phyloP scores from a whole-genome alignment of 164 flowering plant genomes.

The Chimonanthus praecox region DNA sequence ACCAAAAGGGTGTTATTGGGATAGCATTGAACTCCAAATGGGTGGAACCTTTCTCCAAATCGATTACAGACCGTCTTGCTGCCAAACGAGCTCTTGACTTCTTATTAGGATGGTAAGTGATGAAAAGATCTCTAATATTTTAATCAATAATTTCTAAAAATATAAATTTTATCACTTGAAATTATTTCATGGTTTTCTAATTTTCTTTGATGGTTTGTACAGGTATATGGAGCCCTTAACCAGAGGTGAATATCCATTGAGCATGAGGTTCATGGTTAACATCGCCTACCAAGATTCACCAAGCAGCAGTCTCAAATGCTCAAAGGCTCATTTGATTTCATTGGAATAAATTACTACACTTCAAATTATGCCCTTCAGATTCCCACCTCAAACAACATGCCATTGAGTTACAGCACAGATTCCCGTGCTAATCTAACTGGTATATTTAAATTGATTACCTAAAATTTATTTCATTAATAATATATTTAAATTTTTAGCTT shows the following conservation, averaged over 20 bases:
- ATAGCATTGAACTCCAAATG: constrained; percentile 39
- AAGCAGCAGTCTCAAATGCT: constrained; percentile 26
- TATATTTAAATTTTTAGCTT: neutral
- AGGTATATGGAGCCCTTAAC: constrained; percentile 52
- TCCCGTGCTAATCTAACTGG: constrained; percentile 2
- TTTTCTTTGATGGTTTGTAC: neutral
- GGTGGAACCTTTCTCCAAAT: constrained; percentile 32
- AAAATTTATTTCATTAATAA: neutral
- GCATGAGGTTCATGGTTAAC: constrained; percentile 31
- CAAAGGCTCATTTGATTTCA: constrained; percentile 33
- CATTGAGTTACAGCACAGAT: constrained; percentile 18
- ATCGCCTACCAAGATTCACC: constrained; percentile 50
- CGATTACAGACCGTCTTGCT: constrained; percentile 24
- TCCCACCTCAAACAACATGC: neutral
- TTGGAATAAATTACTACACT: constrained; percentile 42
- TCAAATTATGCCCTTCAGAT: constrained; percentile 26
- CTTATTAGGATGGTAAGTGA: constrained; percentile 31
- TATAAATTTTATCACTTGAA: too few relatives aligned
- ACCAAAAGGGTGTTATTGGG: constrained; percentile 61
- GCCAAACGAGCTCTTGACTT: constrained; percentile 52
- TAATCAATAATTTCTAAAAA: too few relatives aligned
- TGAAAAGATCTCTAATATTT: too few relatives aligned
- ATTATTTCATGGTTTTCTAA: too few relatives aligned
- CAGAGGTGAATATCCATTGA: constrained; percentile 43
- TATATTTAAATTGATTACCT: neutral